phyloP scores from a whole-genome alignment of 1,139 yeast genomes.

The Diutina pseudorugosa region DNA sequence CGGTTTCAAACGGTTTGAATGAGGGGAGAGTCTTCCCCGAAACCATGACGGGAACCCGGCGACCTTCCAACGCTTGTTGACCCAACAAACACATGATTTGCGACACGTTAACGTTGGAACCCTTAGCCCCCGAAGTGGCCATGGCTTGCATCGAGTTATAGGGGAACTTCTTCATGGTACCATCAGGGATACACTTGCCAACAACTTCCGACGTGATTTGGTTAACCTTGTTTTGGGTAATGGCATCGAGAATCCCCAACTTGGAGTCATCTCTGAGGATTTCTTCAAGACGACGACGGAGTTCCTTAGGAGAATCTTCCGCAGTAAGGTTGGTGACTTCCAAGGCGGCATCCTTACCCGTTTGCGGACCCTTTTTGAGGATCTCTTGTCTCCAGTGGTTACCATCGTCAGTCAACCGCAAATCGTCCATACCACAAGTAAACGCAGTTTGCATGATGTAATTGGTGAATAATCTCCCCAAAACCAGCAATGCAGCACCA shows the following conservation, averaged over 20 bases:
- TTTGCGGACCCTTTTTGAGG: slow-evolving; percentile 61
- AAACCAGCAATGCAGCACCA: slow-evolving; percentile 77
- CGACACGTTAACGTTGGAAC: slow-evolving; percentile 95
- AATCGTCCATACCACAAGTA: slow-evolving; percentile 99
- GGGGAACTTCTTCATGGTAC: slow-evolving; percentile 93
- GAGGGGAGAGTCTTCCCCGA: slow-evolving; percentile 96
- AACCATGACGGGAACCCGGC: slow-evolving; percentile 99
- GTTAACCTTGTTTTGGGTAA: slow-evolving; percentile 88
- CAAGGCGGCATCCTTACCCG: slow-evolving; percentile 84
- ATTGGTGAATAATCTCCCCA: slow-evolving; percentile 90
- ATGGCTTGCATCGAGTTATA: slow-evolving; percentile 95
- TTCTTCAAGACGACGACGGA: slow-evolving; percentile 82
- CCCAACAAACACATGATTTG: slow-evolving; percentile 99
- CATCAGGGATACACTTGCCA: slow-evolving; percentile 87
- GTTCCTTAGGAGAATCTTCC: slow-evolving; percentile 48
- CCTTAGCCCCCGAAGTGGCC: slow-evolving; percentile 99
- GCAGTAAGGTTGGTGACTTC: slow-evolving; percentile 81
- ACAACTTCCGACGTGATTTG: slow-evolving; percentile 89
- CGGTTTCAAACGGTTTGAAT: slow-evolving; percentile 92
- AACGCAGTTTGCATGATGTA: slow-evolving; percentile 88
- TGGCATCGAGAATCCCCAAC: slow-evolving; percentile 90
- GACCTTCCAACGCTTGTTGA: slow-evolving; percentile 98
- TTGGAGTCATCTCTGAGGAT: slow-evolving; percentile 88
- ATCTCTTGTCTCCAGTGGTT: slow-evolving; percentile 81
- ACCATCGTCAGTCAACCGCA: slow-evolving; percentile 85